Conservation (phyloP, 768 basidiomycete genomes). For the Lactifluus hygrophoroides region DNA sequence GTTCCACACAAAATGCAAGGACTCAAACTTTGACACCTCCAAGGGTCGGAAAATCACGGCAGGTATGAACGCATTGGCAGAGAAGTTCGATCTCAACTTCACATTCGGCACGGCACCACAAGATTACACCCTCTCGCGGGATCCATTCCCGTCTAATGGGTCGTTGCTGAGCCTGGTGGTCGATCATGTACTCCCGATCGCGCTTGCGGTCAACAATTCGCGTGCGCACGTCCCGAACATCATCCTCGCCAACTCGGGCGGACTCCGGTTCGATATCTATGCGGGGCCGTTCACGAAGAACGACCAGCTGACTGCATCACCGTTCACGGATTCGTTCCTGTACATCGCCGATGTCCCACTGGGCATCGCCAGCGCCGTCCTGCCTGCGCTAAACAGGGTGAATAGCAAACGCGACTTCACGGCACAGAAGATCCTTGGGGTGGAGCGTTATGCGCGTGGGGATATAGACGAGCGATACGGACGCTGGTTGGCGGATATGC, state of each 20-base stretch:
- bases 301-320: constrained; percentile 68
- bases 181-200: constrained; percentile 32
- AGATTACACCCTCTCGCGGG: constrained; percentile 60
- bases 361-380: constrained; percentile 42
- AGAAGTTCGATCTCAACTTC: constrained; percentile 52
- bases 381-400: constrained; percentile 45
- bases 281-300: constrained; percentile 68
- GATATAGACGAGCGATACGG: constrained; percentile 43
- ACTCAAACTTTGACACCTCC: constrained; percentile 52
- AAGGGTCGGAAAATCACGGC: constrained; percentile 44
- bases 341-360: constrained; percentile 50
- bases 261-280: constrained; percentile 58
- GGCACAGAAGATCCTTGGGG: constrained; percentile 27
- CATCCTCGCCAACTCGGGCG: constrained; percentile 57
- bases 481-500: constrained; percentile 54
- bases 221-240: constrained; percentile 52
- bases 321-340: constrained; percentile 57
- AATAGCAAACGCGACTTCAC: constrained; percentile 28
- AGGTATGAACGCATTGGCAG: constrained; percentile 45
- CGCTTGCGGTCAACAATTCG: constrained; percentile 54
- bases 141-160: constrained; percentile 51
- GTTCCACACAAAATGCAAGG: constrained; percentile 57
- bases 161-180: constrained; percentile 55
- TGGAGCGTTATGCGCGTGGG: constrained; percentile 38
- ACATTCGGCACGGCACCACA: constrained; percentile 67